Conservation (phyloP, 2,329 filamentous ascomycete genomes). For the Hysterium pulicare region DNA sequence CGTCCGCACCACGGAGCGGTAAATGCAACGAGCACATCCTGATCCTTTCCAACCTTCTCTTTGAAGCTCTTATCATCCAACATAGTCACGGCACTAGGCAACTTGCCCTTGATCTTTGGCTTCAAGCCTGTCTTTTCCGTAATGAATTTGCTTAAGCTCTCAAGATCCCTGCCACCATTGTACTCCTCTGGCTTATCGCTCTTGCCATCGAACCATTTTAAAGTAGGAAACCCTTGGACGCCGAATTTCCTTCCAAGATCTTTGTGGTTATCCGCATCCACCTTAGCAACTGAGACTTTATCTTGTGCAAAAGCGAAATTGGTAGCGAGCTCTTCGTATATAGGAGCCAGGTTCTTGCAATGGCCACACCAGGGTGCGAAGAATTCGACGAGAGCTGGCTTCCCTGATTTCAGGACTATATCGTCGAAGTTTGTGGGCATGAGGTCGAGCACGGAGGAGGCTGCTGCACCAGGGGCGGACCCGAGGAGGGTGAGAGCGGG, state of each 20-base stretch:
- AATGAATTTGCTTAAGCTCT: slow-evolving; percentile 78
- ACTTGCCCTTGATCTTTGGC: slow-evolving; percentile 69
- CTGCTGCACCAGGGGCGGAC: slow-evolving; percentile 46
- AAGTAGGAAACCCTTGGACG: slow-evolving; percentile 90
- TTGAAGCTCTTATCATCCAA: slow-evolving; percentile 79
- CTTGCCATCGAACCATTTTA: slow-evolving; percentile 98
- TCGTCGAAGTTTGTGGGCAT: slow-evolving; percentile 88
- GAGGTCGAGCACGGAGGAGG: slow-evolving; percentile 85
- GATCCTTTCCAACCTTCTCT: slow-evolving; percentile 73
- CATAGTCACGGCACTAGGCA: slow-evolving; percentile 72
- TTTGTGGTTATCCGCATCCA: slow-evolving; percentile 89
- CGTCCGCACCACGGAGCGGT: slow-evolving; percentile 98
- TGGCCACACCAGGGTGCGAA: slow-evolving; percentile 99
- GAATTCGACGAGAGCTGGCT: slow-evolving; percentile 95
- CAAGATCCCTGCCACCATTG: slow-evolving; percentile 79
- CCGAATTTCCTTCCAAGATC: slow-evolving; percentile 80
- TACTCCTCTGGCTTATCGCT: slow-evolving; percentile 82
- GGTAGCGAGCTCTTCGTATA: slow-evolving; percentile 85
- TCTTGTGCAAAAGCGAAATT: slow-evolving; percentile 70
- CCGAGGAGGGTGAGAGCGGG: slow-evolving; percentile 32
- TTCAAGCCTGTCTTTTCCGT: slow-evolving; percentile 82
- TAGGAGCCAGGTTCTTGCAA: slow-evolving; percentile 94
- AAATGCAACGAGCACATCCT: slow-evolving; percentile 91
- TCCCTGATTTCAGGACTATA: slow-evolving; percentile 84
- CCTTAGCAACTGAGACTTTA: slow-evolving; percentile 86